Evolutionary conservation across 176 grass and related monocot species (phyloP), one percentile per base, ranked within the genome.

Genomic region (Musa itinerans): DNA sequence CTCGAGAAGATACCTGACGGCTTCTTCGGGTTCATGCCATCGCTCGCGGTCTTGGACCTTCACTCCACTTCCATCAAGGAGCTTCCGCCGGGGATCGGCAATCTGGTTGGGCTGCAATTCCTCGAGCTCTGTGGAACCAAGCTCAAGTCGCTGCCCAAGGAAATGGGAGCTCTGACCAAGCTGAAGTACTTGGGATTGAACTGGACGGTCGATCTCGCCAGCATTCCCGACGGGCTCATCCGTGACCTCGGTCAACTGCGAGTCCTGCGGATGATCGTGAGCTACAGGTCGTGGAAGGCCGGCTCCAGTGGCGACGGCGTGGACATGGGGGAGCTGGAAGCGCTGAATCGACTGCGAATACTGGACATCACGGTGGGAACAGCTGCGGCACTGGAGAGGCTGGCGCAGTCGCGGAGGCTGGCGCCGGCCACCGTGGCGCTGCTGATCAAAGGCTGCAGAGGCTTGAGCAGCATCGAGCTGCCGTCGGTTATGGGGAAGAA

Each of bases 181-280:
- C 21, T 79, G 52, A 66, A 50, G 27, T 74, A 62, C 66, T 8
- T 84, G 52, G 71, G 71, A 8, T 19, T 74, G 11, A 74, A 65
- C 52, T 71, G 17, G 63, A 62, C 34, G 10, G 53, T 13, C 7
- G 52, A 77, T 26, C 71, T 92, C 78, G 87, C 82, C 24, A 79
- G 68, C 57, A 96, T 96, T 69, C 87, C 93, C 1, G n/a, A 79
- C 63, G 85, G 87, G 50, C 81, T 92, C 29, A 88, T 96, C 74
- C 77, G 81, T 56, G 77, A 81, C 49, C 81, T 96, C 68, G 77
- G 59, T 25, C 76, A 78, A 59, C 79, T 96, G 70, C 93, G 89
- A 54, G 87, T 92, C 21, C 63, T 96, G 65, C 89, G 92, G 75
- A 96, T 96, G 93, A 90, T 89, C 56, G 81, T 92, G 49, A 92